Evolutionary conservation across 2,329 filamentous ascomycete genomes (phyloP).

Genomic region (Claviceps pusilla): DNA sequence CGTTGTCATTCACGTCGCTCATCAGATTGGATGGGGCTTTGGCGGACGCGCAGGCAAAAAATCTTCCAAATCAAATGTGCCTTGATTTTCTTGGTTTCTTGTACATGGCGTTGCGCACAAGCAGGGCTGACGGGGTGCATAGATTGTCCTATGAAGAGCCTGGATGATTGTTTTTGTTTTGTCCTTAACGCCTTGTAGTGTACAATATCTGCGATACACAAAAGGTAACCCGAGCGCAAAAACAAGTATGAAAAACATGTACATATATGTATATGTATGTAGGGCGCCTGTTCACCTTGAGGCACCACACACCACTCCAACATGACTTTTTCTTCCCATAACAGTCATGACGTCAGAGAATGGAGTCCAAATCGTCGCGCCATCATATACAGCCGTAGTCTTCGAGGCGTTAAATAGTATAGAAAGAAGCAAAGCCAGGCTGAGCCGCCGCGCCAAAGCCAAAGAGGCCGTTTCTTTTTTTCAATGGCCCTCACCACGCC

Average conservation of each 20-base stretch:
- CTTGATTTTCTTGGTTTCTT: not conserved
- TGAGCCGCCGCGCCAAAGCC: constrained; percentile 9
- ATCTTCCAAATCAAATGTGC: not conserved
- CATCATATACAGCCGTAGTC: not conserved
- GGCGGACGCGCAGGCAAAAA: constrained; percentile 13
- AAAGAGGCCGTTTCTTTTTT: constrained; percentile 5
- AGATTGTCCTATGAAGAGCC: not conserved
- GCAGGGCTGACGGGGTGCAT: not conserved
- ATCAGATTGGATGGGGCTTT: constrained; percentile 43
- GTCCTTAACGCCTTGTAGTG: not conserved
- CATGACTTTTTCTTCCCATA: not conserved
- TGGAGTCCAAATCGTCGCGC: not conserved
- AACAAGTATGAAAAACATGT: not conserved
- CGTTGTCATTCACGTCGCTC: constrained; percentile 29
- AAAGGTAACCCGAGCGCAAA: not conserved
- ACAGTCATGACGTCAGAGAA: not conserved
- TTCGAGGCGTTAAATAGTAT: constrained; percentile 5
- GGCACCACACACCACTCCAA: not conserved
- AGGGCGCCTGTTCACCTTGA: not conserved
- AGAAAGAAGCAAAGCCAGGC: constrained; percentile 11
- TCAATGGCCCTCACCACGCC: constrained; percentile 6
- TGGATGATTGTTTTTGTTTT: no score
- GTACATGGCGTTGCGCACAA: not conserved
- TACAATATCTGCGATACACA: no score
- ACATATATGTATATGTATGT: not conserved